Conservation (phyloP, 228 moss, liverwort and hornwort genomes). For the Sphagnum magellanicum region DNA sequence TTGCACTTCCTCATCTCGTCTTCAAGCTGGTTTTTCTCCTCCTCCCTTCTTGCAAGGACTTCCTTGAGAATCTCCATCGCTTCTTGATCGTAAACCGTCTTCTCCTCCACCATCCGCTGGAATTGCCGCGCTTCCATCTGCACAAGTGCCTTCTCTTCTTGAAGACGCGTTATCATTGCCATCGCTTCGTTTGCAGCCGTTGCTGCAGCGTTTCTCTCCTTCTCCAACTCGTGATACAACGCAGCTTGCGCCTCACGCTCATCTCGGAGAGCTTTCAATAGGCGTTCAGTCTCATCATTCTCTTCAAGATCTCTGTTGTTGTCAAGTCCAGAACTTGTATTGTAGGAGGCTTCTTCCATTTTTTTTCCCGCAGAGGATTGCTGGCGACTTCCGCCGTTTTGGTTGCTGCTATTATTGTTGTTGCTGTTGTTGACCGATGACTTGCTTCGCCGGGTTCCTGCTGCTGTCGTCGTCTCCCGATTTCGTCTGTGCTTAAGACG, state of each 20-base stretch:
- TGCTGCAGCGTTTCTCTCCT: conserved; percentile 72
- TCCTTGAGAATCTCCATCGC: conserved; percentile 53
- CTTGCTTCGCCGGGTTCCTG: conserved; percentile 1
- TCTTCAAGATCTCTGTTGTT: background rate
- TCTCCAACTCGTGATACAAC: conserved; percentile 64
- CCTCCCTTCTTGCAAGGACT: conserved; percentile 34
- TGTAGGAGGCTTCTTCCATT: conserved; percentile 2
- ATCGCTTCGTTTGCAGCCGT: conserved; percentile 75
- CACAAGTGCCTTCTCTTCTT: conserved; percentile 76
- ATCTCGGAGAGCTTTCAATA: conserved; percentile 32
- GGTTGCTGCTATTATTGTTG: conserved; percentile 11
- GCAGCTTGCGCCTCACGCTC: conserved; percentile 44
- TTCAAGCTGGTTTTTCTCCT: conserved; percentile 12
- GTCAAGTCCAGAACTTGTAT: conserved; percentile 6
- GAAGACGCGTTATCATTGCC: conserved; percentile 91
- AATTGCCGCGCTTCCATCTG: conserved; percentile 82
- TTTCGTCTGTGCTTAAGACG: background rate
- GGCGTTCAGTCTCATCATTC: conserved; percentile 21
- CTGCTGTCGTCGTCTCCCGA: background rate
- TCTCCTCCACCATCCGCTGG: conserved; percentile 79
- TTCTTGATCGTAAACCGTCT: conserved; percentile 59
- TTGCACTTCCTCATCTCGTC: background rate
- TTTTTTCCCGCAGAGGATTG: conserved; percentile 13
- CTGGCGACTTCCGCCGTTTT: conserved; percentile 2
- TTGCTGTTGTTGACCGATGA: background rate